These are phyloP conservation scores for Pythium guiyangense DNA, from an alignment of 352 stramenopile genomes.

Conservation along the genomic window DNA sequence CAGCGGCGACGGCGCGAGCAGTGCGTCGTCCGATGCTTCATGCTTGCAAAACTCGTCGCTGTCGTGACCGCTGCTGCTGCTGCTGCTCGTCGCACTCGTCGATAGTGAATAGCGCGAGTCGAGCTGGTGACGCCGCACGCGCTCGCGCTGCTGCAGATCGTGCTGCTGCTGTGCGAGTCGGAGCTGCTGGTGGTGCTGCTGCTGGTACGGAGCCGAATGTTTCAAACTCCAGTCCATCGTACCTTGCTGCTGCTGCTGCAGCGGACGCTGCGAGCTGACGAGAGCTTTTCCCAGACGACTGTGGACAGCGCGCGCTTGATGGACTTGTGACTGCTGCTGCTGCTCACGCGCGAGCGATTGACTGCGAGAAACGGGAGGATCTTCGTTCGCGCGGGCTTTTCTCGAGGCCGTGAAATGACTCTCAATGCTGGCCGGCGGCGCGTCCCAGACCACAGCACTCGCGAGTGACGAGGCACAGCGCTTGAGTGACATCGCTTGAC, in stretches of 20 bases:
- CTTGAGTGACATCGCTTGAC: neutral
- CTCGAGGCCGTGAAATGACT: slow-evolving; percentile 15
- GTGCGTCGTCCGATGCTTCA: neutral
- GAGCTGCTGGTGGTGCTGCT: too few relatives aligned
- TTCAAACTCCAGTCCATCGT: slow-evolving; percentile 24
- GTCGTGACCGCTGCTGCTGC: neutral
- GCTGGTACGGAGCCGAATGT: neutral
- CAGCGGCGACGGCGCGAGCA: too few relatives aligned
- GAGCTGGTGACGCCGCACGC: too few relatives aligned
- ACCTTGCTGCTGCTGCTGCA: slow-evolving; percentile 2
- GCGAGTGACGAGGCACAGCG: slow-evolving; percentile 4
- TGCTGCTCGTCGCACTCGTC: too few relatives aligned
- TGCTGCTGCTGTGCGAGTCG: neutral
- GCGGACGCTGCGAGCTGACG: too few relatives aligned
- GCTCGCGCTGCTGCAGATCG: too few relatives aligned
- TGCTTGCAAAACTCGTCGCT: too few relatives aligned
- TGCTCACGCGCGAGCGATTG: neutral
- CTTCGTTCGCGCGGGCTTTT: slow-evolving; percentile 9
- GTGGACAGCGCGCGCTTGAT: slow-evolving; percentile 1
- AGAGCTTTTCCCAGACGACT: slow-evolving; percentile 9
- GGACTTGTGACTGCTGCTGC: neutral
- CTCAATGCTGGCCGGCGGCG: slow-evolving; percentile 22
- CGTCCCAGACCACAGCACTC: slow-evolving; percentile 18
- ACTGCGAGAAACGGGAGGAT: neutral
- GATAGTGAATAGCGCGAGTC: too few relatives aligned